These are phyloP conservation scores for Solanum pennellii DNA, from an alignment of 257 asterid genomes.

Conservation along the genomic window DNA sequence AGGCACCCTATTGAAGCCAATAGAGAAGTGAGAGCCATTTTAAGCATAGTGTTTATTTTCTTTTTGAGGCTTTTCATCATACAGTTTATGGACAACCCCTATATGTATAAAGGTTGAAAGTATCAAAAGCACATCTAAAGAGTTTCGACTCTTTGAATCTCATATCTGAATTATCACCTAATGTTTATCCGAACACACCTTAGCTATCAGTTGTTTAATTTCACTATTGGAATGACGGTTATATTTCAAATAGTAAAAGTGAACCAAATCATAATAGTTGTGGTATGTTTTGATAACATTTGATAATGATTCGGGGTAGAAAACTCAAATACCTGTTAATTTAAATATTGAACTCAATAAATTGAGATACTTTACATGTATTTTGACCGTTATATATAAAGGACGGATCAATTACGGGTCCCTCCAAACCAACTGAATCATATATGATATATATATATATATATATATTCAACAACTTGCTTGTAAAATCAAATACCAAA, in stretches of 20 bases:
- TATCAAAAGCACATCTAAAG: neutral
- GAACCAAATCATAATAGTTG: neutral
- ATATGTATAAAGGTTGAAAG: neutral
- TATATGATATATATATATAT: neutral
- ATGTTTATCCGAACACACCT: neutral
- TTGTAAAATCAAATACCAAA: neutral
- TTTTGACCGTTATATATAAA: too few species aligned
- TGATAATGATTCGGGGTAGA: too few species aligned
- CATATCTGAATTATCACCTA: too few species aligned
- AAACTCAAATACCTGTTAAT: neutral
- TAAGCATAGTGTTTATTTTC: neutral
- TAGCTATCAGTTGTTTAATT: too few species aligned
- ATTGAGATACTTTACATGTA: neutral
- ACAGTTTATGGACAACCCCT: neutral
- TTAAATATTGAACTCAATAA: too few species aligned
- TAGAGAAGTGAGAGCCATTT: neutral
- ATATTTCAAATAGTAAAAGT: too few species aligned
- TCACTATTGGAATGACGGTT: neutral
- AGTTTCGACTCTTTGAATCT: too few species aligned
- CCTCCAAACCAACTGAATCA: too few species aligned
- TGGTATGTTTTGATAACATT: accelerated
- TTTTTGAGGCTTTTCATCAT: neutral
- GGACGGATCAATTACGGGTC: accelerated
- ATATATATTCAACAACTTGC: neutral
- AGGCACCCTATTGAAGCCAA: neutral